Conservation (phyloP, 345 rosid species). For the Litchi chinensis region DNA sequence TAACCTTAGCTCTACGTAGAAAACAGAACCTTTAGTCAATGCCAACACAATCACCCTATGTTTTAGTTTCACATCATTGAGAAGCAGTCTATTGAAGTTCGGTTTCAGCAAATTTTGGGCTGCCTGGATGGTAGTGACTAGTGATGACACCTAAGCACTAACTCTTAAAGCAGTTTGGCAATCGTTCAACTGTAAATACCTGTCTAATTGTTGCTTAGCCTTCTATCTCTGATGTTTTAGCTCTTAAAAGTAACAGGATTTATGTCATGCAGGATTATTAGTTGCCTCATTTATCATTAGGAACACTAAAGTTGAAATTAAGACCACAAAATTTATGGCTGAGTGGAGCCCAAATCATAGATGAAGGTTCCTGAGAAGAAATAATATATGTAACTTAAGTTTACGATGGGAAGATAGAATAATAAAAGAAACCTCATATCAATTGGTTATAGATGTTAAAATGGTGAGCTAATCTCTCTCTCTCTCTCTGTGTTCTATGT, state of each 20-base stretch:
- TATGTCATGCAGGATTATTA: background rate
- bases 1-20: background rate
- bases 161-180: background rate
- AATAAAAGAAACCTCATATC: background rate
- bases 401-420: background rate
- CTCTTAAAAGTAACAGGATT: background rate
- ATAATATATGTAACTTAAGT: background rate
- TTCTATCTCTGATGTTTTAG: background rate
- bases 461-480: background rate
- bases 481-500: background rate
- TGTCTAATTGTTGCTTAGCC: constrained; percentile 9
- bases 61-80: background rate
- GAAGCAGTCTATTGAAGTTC: constrained; percentile 3
- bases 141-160: background rate
- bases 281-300: background rate
- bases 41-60: background rate
- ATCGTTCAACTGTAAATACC: background rate
- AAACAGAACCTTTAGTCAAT: constrained; percentile 2
- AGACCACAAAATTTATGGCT: background rate
- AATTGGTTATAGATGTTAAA: background rate
- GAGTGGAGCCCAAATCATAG: background rate
- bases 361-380: background rate
- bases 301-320: background rate
- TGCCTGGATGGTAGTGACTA: background rate
- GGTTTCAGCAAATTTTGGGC: background rate